Conservation (phyloP, 352 stramenopile genomes). For the Phytopythium mirpurense region DNA sequence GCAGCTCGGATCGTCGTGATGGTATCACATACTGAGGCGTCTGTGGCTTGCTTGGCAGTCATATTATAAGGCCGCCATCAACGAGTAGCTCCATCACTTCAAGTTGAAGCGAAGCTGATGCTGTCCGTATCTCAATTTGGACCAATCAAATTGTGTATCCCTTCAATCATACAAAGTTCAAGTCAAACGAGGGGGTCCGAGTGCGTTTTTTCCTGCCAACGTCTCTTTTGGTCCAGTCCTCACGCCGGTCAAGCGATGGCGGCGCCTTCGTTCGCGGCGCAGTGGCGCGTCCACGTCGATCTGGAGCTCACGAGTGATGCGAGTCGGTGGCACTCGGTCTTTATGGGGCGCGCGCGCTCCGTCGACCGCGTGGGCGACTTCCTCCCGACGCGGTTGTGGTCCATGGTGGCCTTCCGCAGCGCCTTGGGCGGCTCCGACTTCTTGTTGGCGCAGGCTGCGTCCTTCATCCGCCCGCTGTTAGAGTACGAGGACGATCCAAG, state of each 20-base stretch:
- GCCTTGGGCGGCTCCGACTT: neutral
- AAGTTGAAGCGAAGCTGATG: no score
- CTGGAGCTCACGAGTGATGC: neutral
- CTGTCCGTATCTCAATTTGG: no score
- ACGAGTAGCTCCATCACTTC: no score
- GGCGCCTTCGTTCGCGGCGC: neutral
- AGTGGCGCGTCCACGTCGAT: conserved; percentile 1
- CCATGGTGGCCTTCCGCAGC: neutral
- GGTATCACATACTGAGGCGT: no score
- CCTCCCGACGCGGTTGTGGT: neutral
- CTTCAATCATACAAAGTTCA: no score
- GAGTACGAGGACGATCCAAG: conserved; percentile 2
- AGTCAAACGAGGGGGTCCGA: no score
- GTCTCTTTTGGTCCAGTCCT: no score
- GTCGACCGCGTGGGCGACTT: neutral
- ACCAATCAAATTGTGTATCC: no score
- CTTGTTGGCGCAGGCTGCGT: neutral
- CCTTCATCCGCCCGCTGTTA: neutral
- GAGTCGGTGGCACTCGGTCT: neutral
- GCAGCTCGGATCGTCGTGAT: no score
- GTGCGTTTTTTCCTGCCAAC: no score
- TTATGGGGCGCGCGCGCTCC: neutral
- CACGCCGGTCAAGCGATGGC: neutral
- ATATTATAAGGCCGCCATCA: no score
- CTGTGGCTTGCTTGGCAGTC: no score